A percentile compares a stretch with the other conserved stretches of the same genome.
Evolutionary conservation across 2,329 filamentous ascomycete species (phyloP).

Genomic region (Alternaria solani): DNA sequence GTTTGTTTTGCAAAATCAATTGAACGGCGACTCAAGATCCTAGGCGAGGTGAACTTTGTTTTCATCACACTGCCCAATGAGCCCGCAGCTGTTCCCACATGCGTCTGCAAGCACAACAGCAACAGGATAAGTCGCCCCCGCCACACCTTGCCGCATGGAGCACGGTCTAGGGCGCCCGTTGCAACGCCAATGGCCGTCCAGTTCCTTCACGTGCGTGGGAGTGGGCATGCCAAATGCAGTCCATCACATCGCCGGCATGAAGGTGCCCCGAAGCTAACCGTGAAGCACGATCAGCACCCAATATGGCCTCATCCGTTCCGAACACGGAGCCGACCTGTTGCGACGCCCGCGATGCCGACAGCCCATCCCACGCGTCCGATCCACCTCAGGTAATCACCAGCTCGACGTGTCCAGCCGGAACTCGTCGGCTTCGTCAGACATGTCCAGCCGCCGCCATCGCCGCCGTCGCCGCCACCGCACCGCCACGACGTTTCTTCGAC

Average conservation of each 20-base stretch:
- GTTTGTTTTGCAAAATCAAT: constrained; percentile 17
- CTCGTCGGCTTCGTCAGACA: constrained; percentile 1
- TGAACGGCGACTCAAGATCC: constrained; percentile 15
- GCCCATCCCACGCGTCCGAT: constrained; percentile 24
- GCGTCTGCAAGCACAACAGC: constrained; percentile 19
- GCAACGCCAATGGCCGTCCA: constrained; percentile 9
- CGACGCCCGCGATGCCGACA: constrained; percentile 24
- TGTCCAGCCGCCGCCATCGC: not conserved
- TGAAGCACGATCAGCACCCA: constrained; percentile 14
- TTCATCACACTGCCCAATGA: constrained; percentile 18
- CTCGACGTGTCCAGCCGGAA: constrained; percentile 12
- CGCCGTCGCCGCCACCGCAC: constrained; percentile 10
- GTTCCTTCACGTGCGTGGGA: constrained; percentile 15
- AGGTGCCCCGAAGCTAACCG: constrained; percentile 22
- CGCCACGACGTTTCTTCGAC: constrained; percentile 61
- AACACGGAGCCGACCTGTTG: constrained; percentile 12
- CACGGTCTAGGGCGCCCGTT: constrained; percentile 15
- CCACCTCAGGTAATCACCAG: constrained; percentile 16
- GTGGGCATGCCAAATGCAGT: constrained; percentile 17
- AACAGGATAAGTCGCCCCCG: constrained; percentile 21
- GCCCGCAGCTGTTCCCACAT: constrained; percentile 20
- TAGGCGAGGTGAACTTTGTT: constrained; percentile 19
- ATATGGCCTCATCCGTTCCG: constrained; percentile 18
- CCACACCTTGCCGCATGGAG: constrained; percentile 22
- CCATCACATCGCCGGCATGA: constrained; percentile 19